Base-by-base conservation (phyloP, 768 basidiomycete species). In the Boletus reticuloceps region DNA sequence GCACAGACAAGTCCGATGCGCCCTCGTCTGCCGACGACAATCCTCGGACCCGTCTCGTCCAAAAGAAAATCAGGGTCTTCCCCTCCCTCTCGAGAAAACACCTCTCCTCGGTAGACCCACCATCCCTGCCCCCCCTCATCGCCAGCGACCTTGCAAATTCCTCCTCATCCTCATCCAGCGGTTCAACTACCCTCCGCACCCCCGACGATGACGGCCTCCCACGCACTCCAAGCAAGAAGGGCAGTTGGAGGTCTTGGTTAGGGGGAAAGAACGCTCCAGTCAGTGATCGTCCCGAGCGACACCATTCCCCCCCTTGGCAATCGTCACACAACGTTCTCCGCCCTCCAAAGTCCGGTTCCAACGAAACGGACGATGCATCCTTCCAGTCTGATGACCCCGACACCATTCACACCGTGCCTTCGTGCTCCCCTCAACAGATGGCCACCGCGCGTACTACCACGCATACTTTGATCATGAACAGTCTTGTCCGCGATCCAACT, bases 151-250 rank as follows among this genome's bases (percentile, higher is more conserved):
- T 72, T 43, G 71, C 74, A 14, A 73, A 76, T 47, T 85, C 85
- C 6, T 78, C 82, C 11, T 85, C 85, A 6, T 88, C 85, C n/a
- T 80, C 78, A 32, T 82, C 80, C 40, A 83, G 81, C 39, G 79
- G 78, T 29, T 83, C 80, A 20, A 72, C 75, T 54, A 69, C 68
- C 56, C 68, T 83, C 37, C 83, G 77, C 53, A 86, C 85, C 8
- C 84, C 85, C 43, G 83, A 82, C 63, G 86, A 87, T 51, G 81
- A 83, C 58, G 54, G 64, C 67, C 57, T 65, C 65, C 57, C 68
- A 59, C 67, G 62, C 69, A 69, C 67, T 3, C 63, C 64, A n/a
- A 68, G 58, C 60, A 70, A 72, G 54, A 82, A 75, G 60, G 79
- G 76, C 62, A 75, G 75, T 29, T 88, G 83, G 84, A 76, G 77